Evolutionary conservation across 345 rosid species (phyloP).

Genomic region (Durio zibethinus): DNA sequence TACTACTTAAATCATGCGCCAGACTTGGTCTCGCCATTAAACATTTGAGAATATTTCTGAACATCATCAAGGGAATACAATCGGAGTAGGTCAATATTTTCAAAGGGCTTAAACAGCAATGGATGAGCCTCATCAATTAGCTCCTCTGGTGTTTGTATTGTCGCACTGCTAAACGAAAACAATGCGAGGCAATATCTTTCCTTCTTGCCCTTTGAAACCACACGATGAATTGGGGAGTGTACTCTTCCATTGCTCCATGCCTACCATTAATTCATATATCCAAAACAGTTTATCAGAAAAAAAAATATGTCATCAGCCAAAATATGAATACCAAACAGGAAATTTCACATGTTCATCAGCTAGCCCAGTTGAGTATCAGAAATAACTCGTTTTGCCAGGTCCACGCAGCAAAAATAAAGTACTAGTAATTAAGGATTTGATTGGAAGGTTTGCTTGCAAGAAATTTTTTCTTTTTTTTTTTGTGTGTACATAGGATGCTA

Average conservation of each 20-base stretch:
- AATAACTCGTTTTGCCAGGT: too few species aligned
- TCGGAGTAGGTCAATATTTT: constrained; percentile 8
- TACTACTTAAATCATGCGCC: not conserved
- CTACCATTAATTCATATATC: too few species aligned
- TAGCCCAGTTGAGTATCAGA: too few species aligned
- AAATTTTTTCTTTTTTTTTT: too few species aligned
- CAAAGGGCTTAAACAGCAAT: constrained; percentile 5
- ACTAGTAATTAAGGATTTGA: too few species aligned
- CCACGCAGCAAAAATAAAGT: too few species aligned
- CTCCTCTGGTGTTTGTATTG: not conserved
- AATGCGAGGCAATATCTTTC: constrained; percentile 7
- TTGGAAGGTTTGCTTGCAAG: too few species aligned
- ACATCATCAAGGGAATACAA: constrained; percentile 8
- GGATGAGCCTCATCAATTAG: constrained; percentile 12
- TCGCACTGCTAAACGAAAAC: constrained; percentile 10
- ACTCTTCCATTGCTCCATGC: constrained; percentile 16
- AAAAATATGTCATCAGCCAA: too few species aligned
- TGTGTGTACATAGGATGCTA: too few species aligned
- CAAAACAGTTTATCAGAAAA: too few species aligned
- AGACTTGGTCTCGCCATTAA: not conserved
- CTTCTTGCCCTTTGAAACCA: not conserved
- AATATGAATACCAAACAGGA: too few species aligned
- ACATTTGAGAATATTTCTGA: not conserved
- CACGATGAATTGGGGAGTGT: constrained; percentile 1
- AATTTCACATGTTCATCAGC: too few species aligned